Base-by-base conservation (phyloP, 2,329 filamentous ascomycete genomes). In the Aspergillus unguis region DNA sequence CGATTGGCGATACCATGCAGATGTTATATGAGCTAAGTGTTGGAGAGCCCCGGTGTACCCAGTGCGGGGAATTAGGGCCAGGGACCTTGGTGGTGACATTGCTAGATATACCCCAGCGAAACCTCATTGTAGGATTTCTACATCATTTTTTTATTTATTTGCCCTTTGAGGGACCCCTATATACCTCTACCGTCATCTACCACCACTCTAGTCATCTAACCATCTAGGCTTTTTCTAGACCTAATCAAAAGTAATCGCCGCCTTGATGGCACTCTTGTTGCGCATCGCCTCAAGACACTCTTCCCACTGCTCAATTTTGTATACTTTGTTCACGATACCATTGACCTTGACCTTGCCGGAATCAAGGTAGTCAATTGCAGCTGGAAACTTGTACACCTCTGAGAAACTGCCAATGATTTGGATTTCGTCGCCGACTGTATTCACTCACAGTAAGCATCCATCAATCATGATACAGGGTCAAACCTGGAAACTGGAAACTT, bases 201-300 rank as follows among this genome's bases (percentile, higher is more conserved):
- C 29, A 37, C 36, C 27, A 52, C 32, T 41, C 17, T 32, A 42
- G 45, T 48, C 8, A 54, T 25, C 3, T 33, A 44, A 40, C 33
- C 35, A 11, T 31, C 11, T 29, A 35, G 8, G 5, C 5, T 40
- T 4, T n/a, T 26, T 41, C 10, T 5, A 28, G 17, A 10, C 56
- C 61, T 79, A 83, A 56, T 88, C 85, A 62, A 87, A 88, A 43
- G 84, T 80, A 68, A 90, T 88, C 11, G 84, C 85, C 48, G 85
- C 85, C 77, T 90, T 90, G 67, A 90, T 87, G 54, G 85, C 85
- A 48, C 75, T 81, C 77, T 88, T 88, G 73, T 87, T 85, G 64
- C 79, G 82, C 77, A 90, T 88, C 52, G 82, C 80, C 68, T 88
- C 82, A 59, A 90, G 73, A 56, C 85, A 86, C 67, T 87, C 83